These are phyloP conservation scores for Stereum hirsutum DNA, from an alignment of 1,284 basidiomycete genomes.

Conservation along the genomic window DNA sequence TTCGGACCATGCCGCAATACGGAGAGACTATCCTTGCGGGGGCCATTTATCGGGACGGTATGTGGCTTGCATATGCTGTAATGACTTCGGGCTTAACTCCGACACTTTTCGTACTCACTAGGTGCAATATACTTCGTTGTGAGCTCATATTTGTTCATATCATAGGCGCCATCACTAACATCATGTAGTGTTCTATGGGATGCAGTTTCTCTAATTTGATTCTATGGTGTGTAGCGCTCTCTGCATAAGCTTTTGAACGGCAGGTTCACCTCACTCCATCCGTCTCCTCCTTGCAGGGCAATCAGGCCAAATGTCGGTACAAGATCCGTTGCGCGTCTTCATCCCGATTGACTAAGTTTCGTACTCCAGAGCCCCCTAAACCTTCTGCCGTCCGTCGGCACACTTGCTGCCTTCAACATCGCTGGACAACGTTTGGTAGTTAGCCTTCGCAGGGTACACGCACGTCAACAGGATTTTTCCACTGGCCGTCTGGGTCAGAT, in stretches of 20 bases:
- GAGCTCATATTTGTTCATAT: not conserved
- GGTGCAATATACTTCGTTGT: not conserved
- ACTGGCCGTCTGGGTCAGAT: not conserved
- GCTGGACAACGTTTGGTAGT: not conserved
- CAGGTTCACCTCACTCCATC: no score
- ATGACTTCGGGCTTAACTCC: no score
- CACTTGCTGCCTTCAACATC: not conserved
- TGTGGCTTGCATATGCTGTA: not conserved
- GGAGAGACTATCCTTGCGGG: not conserved
- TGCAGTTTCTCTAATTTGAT: not conserved
- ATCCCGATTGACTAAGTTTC: not conserved
- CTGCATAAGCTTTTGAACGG: no score
- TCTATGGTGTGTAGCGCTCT: not conserved
- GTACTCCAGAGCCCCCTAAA: not conserved
- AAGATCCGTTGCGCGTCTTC: no score
- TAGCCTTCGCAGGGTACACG: not conserved
- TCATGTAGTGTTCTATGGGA: not conserved
- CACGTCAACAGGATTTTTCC: conserved; percentile 1
- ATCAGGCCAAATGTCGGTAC: no score
- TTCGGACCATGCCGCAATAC: not conserved
- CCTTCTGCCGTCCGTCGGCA: not conserved
- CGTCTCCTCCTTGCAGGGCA: no score
- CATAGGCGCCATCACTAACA: not conserved
- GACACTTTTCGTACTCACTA: not conserved
- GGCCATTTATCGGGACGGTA: not conserved